phyloP scores from a whole-genome alignment of 768 basidiomycete genomes.

The Lactarius trivialis region DNA sequence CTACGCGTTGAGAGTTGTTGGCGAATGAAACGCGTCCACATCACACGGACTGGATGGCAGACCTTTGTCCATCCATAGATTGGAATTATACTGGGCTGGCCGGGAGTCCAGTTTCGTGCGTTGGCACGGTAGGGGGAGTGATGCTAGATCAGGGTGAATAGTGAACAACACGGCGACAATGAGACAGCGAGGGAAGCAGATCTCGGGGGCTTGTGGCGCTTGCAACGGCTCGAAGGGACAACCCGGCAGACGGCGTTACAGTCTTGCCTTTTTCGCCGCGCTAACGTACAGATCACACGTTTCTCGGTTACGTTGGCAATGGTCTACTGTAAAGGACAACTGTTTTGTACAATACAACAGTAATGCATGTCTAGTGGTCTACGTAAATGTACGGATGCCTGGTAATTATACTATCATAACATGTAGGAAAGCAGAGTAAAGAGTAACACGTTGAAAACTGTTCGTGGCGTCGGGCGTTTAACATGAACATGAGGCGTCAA shows the following conservation, averaged over 20 bases:
- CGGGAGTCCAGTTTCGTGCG: conserved; percentile 69
- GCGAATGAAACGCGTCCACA: conserved; percentile 3
- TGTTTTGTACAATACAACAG: not conserved
- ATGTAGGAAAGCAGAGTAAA: not conserved
- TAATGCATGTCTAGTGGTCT: not conserved
- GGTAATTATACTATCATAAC: not conserved
- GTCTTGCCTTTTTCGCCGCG: conserved; percentile 15
- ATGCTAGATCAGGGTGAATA: conserved; percentile 11
- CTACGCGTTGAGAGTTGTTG: conserved; percentile 4
- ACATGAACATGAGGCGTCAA: not conserved
- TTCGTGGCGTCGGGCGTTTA: not conserved
- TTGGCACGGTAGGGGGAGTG: conserved; percentile 40
- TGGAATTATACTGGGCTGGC: conserved; percentile 59
- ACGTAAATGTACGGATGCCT: not conserved
- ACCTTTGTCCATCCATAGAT: conserved; percentile 27
- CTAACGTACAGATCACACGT: not conserved
- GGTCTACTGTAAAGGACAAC: not conserved
- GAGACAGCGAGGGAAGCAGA: conserved; percentile 19
- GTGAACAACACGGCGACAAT: conserved; percentile 17
- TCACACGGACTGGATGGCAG: conserved; percentile 5
- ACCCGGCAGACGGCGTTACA: conserved; percentile 8
- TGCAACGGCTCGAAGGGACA: conserved; percentile 1
- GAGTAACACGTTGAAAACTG: not conserved
- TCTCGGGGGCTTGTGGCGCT: conserved; percentile 7
- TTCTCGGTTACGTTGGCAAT: not conserved